Percentiles rank a stretch among this genome's conserved stretches.
Conservation (phyloP, 257 asterid genomes). For the Perilla frutescens region DNA sequence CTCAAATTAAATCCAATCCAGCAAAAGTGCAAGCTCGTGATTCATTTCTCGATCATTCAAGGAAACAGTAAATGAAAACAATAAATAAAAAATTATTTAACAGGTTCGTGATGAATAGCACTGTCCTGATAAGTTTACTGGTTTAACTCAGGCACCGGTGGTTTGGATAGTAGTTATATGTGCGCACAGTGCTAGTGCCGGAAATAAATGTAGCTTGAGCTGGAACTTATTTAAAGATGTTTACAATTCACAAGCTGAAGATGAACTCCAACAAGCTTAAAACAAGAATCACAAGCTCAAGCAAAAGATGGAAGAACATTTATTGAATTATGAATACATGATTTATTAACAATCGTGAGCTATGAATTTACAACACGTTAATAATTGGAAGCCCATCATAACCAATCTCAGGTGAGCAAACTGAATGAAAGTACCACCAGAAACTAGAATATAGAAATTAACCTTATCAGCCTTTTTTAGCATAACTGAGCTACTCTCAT, state of each 20-base stretch:
- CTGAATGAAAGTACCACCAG: not conserved
- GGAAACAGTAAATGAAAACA: not conserved
- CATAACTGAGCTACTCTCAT: not conserved
- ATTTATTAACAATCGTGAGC: not conserved
- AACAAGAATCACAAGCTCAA: not conserved
- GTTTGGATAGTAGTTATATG: not conserved
- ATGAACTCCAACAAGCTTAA: not conserved
- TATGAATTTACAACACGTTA: not conserved
- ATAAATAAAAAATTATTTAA: not conserved
- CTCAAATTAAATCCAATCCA: not conserved
- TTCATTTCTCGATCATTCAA: not conserved
- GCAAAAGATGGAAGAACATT: not conserved
- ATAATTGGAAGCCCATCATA: not conserved
- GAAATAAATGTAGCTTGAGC: not conserved
- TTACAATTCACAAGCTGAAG: not conserved
- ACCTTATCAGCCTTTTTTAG: not conserved
- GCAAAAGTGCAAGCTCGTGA: not conserved
- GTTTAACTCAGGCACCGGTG: not conserved
- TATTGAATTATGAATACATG: not conserved
- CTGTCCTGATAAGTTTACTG: not conserved
- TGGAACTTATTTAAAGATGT: not conserved
- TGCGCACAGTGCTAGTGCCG: not conserved
- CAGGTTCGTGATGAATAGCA: not conserved
- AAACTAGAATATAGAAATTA: not conserved
- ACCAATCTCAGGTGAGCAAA: not conserved